Conservation (phyloP, 2,329 filamentous ascomycete species). For the Colletotrichum phormii region DNA sequence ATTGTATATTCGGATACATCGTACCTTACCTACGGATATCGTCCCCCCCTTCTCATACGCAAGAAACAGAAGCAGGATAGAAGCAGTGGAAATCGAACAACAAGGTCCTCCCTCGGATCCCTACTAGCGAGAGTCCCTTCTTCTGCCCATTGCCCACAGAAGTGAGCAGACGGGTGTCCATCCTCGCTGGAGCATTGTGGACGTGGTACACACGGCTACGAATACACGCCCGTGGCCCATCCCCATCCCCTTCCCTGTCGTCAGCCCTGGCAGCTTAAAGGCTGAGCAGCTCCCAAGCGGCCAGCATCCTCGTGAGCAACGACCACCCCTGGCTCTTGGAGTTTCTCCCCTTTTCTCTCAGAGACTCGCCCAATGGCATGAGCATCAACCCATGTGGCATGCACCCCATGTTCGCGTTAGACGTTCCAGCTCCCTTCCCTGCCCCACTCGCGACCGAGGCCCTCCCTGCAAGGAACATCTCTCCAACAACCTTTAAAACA, state of each 20-base stretch:
- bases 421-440: slow-evolving; percentile 38
- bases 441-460: slow-evolving; percentile 35
- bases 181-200: slow-evolving; percentile 5
- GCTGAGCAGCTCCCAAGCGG: slow-evolving; percentile 22
- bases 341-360: slow-evolving; percentile 27
- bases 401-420: slow-evolving; percentile 39
- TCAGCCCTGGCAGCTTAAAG: slow-evolving; percentile 24
- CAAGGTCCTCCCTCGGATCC: not conserved
- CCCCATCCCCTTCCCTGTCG: slow-evolving; percentile 18
- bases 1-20: slow-evolving; percentile 12
- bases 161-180: slow-evolving; percentile 23
- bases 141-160: slow-evolving; percentile 21
- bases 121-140: slow-evolving; percentile 16
- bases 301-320: slow-evolving; percentile 10
- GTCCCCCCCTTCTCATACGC: not conserved
- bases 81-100: slow-evolving; percentile 1
- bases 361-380: slow-evolving; percentile 36
- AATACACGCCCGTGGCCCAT: not conserved
- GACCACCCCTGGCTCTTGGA: slow-evolving; percentile 13
- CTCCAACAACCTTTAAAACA: slow-evolving; percentile 37
- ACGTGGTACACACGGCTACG: not conserved
- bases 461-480: slow-evolving; percentile 37
- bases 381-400: slow-evolving; percentile 35
- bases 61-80: not conserved
- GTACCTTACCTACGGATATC: not conserved